Conservation (phyloP, 2,329 filamentous ascomycete genomes). For the Aspergillus sp. region DNA sequence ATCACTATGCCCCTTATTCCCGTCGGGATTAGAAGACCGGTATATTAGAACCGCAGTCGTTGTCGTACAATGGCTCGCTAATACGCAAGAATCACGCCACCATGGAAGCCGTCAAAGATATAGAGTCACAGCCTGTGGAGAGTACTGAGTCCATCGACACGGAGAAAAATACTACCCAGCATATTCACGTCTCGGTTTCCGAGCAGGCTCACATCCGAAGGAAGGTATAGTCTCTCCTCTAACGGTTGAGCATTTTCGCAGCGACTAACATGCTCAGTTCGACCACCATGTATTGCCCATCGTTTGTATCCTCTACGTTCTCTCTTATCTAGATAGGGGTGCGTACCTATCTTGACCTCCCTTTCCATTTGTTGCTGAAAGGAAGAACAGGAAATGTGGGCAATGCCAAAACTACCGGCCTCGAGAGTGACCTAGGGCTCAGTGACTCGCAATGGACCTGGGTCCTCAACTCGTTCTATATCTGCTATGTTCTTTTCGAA, state of each 20-base stretch:
- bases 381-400: slow-evolving; percentile 13
- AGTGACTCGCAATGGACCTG: slow-evolving; percentile 16
- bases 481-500: slow-evolving; percentile 20
- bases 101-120: no score
- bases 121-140: slow-evolving; percentile 4
- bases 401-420: slow-evolving; percentile 20
- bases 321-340: slow-evolving; percentile 20
- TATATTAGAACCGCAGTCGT: background rate
- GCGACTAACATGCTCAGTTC: slow-evolving; percentile 7
- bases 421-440: slow-evolving; percentile 13
- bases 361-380: no score
- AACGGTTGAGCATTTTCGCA: background rate
- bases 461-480: slow-evolving; percentile 21
- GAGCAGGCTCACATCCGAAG: slow-evolving; percentile 10
- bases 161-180: background rate
- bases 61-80: no score
- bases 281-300: slow-evolving; percentile 16
- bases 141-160: background rate
- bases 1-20: background rate
- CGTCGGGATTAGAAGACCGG: background rate
- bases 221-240: slow-evolving; percentile 5
- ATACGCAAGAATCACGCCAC: no score
- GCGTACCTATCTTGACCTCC: background rate
- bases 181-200: slow-evolving; percentile 1
- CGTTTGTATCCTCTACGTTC: slow-evolving; percentile 17